Base-by-base conservation (phyloP, 305 asterid genomes). In the Caryopteris hybrid region DNA sequence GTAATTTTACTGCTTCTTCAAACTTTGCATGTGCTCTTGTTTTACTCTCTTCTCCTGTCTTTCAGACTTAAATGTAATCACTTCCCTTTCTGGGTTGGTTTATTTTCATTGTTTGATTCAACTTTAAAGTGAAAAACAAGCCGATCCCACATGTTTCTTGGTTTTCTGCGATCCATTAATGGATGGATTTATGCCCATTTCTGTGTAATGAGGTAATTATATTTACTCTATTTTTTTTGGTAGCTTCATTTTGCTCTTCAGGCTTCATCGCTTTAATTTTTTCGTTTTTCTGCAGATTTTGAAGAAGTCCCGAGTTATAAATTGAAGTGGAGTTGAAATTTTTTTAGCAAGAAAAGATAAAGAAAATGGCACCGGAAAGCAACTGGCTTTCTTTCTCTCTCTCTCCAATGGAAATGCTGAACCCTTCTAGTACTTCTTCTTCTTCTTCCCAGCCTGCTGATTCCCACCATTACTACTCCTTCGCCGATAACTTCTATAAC, bases 321-420 rank as follows among this genome's bases (percentile, higher is more conserved):
- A n/a, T n/a, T n/a, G n/a, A n/a, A n/a, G n/a, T n/a, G n/a, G n/a
- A n/a, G n/a, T n/a, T n/a, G n/a, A n/a, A n/a, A n/a, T n/a, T n/a
- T n/a, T n/a, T n/a, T n/a, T n/a, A n/a, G n/a, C n/a, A n/a, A n/a
- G n/a, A n/a, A n/a, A n/a, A n/a, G n/a, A n/a, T n/a, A n/a, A n/a
- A n/a, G n/a, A n/a, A 69, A 74, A 92, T 92, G 98, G 96, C 96
- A 27, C 91, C 85, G 25, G 96, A 82, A 43, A 86, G 79, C 77
- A 79, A 90, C 74, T 92, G 98, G 97, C 87, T 92, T 6, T 86
- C 95, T 1, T 92, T 92, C 83, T 92, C 97, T 0, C 68, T 90
- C 22, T 89, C 97, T 3, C 78, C 97, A 0, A 77, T 83, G 93
- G 95, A 81, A 67, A 85, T 88, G 91, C 79, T 85, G 27, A 77